These are phyloP conservation scores for Cladosporium sp. DNA, from an alignment of 2,329 filamentous ascomycete species.

Conservation along the genomic window DNA sequence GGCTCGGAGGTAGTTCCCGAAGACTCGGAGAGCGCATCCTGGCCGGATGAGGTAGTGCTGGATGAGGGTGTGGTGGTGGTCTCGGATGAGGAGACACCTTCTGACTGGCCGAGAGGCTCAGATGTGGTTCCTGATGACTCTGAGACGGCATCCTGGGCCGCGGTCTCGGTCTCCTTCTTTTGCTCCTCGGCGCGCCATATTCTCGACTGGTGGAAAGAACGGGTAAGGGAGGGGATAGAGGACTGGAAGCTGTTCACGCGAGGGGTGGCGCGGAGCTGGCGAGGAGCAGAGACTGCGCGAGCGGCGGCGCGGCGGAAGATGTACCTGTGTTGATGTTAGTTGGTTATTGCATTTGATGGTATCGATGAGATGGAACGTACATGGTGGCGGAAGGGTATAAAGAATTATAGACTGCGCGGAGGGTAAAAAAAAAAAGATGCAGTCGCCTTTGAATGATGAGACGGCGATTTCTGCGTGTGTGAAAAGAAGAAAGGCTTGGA, in stretches of 20 bases:
- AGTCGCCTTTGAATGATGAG: background rate
- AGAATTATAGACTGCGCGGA: background rate
- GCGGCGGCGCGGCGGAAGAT: slow-evolving; percentile 58
- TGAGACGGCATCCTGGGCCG: slow-evolving; percentile 21
- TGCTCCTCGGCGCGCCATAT: slow-evolving; percentile 30
- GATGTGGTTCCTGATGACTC: slow-evolving; percentile 27
- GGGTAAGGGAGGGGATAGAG: slow-evolving; percentile 37
- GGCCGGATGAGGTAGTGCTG: slow-evolving; percentile 14
- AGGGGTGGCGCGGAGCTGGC: slow-evolving; percentile 30
- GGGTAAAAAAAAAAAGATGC: background rate
- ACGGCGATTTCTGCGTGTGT: background rate
- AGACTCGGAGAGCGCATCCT: slow-evolving; percentile 24
- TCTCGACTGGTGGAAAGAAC: slow-evolving; percentile 43
- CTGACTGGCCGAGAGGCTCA: slow-evolving; percentile 20
- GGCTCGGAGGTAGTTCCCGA: slow-evolving; percentile 25
- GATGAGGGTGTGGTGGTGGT: slow-evolving; percentile 12
- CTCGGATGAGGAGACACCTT: slow-evolving; percentile 10
- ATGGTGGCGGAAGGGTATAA: slow-evolving; percentile 5
- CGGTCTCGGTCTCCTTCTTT: slow-evolving; percentile 25
- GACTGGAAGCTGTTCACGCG: slow-evolving; percentile 39
- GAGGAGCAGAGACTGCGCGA: slow-evolving; percentile 53
- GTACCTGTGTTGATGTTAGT: slow-evolving; percentile 46
- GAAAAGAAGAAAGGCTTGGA: background rate
- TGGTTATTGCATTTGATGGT: background rate
- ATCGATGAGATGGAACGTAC: slow-evolving; percentile 4